These are phyloP conservation scores for Actinidia chinensis DNA, from an alignment of 179 eudicot species.

Conservation along the genomic window DNA sequence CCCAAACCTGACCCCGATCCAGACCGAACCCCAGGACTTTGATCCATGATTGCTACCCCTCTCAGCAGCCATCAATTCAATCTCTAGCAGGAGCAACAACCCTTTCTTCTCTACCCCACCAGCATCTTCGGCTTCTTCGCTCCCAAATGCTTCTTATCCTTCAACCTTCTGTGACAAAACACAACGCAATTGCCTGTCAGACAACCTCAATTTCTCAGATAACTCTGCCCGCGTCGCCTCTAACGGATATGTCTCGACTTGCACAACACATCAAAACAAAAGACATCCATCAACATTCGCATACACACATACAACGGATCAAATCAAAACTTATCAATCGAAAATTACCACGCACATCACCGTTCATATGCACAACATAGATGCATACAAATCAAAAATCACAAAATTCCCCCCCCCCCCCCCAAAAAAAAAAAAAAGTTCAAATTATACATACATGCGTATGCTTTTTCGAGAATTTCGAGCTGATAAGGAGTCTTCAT, in stretches of 20 bases:
- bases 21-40: slow-evolving; percentile 27
- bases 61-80: slow-evolving; percentile 20
- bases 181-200: slow-evolving; percentile 57
- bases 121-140: slow-evolving; percentile 20
- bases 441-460: slow-evolving; percentile 31
- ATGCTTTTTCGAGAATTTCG: slow-evolving; percentile 39
- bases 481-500: slow-evolving; percentile 56
- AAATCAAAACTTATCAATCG: slow-evolving; percentile 6
- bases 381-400: slow-evolving; percentile 10
- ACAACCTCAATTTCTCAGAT: slow-evolving; percentile 34
- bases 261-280: slow-evolving; percentile 18
- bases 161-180: slow-evolving; percentile 55
- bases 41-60: slow-evolving; percentile 33
- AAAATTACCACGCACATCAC: background rate
- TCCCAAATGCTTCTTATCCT: slow-evolving; percentile 47
- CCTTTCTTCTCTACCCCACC: slow-evolving; percentile 1
- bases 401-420: no score
- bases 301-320: no score
- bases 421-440: background rate
- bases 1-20: slow-evolving; percentile 30
- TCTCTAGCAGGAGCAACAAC: background rate
- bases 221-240: slow-evolving; percentile 46
- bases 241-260: slow-evolving; percentile 47
- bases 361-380: background rate
- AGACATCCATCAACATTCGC: no score